A percentile compares a stretch with the other conserved stretches of the same genome.
Evolutionary conservation across 1,139 yeast species (phyloP).

Genomic region (Geotrichum candidum): DNA sequence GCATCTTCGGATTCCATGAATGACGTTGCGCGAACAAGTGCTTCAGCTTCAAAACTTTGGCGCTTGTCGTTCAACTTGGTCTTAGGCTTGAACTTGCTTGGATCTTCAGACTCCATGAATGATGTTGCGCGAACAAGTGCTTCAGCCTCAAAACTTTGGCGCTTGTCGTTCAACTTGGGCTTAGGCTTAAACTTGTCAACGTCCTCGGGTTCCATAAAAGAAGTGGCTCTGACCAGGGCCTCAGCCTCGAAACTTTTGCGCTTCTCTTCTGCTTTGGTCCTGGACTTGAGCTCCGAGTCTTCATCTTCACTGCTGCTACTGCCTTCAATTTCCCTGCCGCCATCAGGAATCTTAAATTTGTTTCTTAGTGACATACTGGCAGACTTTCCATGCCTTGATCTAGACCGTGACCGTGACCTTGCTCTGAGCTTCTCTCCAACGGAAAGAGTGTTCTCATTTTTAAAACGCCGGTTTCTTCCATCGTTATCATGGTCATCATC

Average conservation of each 20-base stretch:
- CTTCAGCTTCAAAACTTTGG: constrained; percentile 7
- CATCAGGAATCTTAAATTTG: constrained; percentile 24
- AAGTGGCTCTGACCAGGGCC: constrained; percentile 1
- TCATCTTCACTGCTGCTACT: constrained; percentile 1
- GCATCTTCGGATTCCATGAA: constrained; percentile 21
- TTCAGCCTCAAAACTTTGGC: constrained; percentile 7
- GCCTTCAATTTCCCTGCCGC: constrained; percentile 4
- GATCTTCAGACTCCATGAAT: constrained; percentile 20
- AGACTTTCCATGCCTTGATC: constrained; percentile 1
- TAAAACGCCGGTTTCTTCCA: constrained; percentile 28
- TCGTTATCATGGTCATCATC: constrained; percentile 35
- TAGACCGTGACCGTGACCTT: constrained; percentile 6
- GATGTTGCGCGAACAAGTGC: constrained; percentile 4
- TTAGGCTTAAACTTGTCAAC: constrained; percentile 17
- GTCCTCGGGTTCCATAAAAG: constrained; percentile 20
- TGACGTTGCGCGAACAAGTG: constrained; percentile 4
- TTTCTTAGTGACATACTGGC: constrained; percentile 23
- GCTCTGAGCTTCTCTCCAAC: background rate
- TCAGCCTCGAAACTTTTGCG: constrained; percentile 7
- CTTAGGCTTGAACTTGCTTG: constrained; percentile 12
- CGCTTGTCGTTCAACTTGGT: background rate
- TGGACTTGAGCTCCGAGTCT: background rate
- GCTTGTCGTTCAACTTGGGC: background rate
- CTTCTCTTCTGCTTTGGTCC: background rate
- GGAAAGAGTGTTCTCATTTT: background rate